phyloP scores from a whole-genome alignment of 192 early-diverging fungal genomes.

The Coemansia sp. region DNA sequence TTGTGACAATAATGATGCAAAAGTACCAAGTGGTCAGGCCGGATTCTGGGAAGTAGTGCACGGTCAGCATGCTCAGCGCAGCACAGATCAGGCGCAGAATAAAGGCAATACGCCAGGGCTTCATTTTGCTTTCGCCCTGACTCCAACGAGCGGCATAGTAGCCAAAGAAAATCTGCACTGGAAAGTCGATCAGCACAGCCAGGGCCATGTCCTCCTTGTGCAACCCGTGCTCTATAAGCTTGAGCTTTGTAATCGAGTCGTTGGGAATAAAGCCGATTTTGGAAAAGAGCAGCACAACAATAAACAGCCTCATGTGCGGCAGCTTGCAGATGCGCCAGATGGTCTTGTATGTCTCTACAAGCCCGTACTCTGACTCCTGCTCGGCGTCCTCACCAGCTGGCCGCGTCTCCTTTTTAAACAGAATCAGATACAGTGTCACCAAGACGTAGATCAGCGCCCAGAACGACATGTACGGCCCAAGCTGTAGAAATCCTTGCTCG shows the following conservation, averaged over 20 bases:
- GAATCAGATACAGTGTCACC: conserved; percentile 80
- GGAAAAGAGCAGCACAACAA: conserved; percentile 76
- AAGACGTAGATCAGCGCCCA: conserved; percentile 91
- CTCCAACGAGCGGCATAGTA: conserved; percentile 98
- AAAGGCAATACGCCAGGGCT: conserved; percentile 92
- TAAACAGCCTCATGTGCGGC: conserved; percentile 85
- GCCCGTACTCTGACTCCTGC: conserved; percentile 64
- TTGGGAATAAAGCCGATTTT: conserved; percentile 97
- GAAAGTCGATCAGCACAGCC: conserved; percentile 93
- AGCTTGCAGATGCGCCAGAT: conserved; percentile 86
- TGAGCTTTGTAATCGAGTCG: conserved; percentile 91
- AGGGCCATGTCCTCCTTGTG: conserved; percentile 94
- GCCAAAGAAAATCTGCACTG: conserved; percentile 94
- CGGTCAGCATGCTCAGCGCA: conserved; percentile 80
- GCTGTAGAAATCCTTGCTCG: conserved; percentile 71
- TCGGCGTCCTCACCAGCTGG: conserved; percentile 3
- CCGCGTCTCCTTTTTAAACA: conserved; percentile 71
- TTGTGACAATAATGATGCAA: conserved; percentile 72
- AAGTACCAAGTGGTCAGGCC: conserved; percentile 73
- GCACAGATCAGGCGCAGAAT: conserved; percentile 81
- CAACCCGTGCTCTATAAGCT: conserved; percentile 93
- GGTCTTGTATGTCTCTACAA: conserved; percentile 79
- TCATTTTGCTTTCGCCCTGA: conserved; percentile 77
- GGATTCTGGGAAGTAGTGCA: conserved; percentile 73
- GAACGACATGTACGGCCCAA: conserved; percentile 88